Evolutionary conservation across 2,329 filamentous ascomycete genomes (phyloP).

Genomic region (Chalaropsis thielavioides): DNA sequence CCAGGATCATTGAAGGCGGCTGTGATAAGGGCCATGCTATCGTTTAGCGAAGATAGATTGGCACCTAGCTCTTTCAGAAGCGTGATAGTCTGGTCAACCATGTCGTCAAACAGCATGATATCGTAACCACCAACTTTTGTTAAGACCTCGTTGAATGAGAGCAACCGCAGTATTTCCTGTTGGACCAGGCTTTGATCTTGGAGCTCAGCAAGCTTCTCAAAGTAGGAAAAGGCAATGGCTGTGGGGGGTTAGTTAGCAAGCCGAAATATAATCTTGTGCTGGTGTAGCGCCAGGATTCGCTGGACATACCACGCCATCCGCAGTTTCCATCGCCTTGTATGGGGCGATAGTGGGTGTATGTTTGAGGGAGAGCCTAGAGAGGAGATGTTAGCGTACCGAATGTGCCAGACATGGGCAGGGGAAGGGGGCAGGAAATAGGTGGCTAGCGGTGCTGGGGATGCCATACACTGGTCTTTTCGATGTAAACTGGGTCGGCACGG

Average conservation of each 20-base stretch:
- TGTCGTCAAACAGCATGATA: constrained; percentile 63
- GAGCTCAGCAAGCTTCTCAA: constrained; percentile 63
- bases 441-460: neutral
- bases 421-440: neutral
- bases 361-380: constrained; percentile 59
- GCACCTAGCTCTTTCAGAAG: constrained; percentile 50
- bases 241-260: constrained; percentile 18
- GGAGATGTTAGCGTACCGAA: neutral
- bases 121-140: constrained; percentile 56
- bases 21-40: constrained; percentile 32
- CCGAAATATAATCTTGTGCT: neutral
- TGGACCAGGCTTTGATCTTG: constrained; percentile 51
- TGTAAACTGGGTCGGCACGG: constrained; percentile 69
- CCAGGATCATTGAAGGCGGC: constrained; percentile 59
- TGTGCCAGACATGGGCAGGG: neutral
- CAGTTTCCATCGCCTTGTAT: constrained; percentile 91
- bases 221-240: constrained; percentile 91
- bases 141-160: constrained; percentile 55
- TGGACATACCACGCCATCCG: constrained; percentile 79
- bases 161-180: constrained; percentile 57
- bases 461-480: constrained; percentile 72
- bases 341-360: constrained; percentile 75
- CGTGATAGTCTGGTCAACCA: constrained; percentile 58
- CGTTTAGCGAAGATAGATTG: constrained; percentile 29
- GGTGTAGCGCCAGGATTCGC: constrained; percentile 11